Evolutionary conservation across 768 basidiomycete genomes (phyloP), one percentile per base, ranked within the genome.

Genomic region (Boletales sp.): DNA sequence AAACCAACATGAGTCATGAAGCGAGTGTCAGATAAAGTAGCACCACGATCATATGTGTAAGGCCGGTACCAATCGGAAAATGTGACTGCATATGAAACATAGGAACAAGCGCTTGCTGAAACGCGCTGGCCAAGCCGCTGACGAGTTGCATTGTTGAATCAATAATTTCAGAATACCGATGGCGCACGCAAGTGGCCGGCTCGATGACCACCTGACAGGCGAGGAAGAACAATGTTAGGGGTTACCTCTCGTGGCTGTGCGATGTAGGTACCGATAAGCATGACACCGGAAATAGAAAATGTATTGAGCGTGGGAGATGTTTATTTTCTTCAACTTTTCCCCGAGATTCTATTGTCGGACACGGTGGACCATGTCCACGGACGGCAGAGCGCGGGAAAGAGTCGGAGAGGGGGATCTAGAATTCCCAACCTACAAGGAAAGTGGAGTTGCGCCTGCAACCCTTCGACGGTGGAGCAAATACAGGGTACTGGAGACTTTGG

Each of bases 231-330:
- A 24, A 24, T 24, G 24, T 24, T 24, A 24, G 24, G 24, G 24
- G 24, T 24, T 24, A 24, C 24, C 24, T 24, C 5, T 24, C n/a
- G 24, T 24, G 24, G 24, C 24, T 24, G 24, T 24, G 32, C 32
- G 10, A 34, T 11, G n/a, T 17, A 47, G 45, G 53, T 35, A 40
- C 47, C 41, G 51, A 57, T 53, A 57, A 41, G 42, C 56, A 35
- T 49, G 47, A 15, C 7, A 8, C 18, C 32, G 39, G 40, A 30
- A 30, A 50, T 41, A 48, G 52, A 40, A 3, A 32, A 4, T 10
- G 10, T 27, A 14, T 41, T 15, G 44, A 43, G 47, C 45, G 51
- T 57, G 55, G 18, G 55, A 52, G 45, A 14, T 32, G 35, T 32
- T 27, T 32, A n/a, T n/a, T n/a, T n/a, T n/a, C n/a, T n/a, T 51